These are phyloP conservation scores for Talaromyces nanjingensis DNA, from an alignment of 495 filamentous ascomycete genomes.

Conservation along the genomic window DNA sequence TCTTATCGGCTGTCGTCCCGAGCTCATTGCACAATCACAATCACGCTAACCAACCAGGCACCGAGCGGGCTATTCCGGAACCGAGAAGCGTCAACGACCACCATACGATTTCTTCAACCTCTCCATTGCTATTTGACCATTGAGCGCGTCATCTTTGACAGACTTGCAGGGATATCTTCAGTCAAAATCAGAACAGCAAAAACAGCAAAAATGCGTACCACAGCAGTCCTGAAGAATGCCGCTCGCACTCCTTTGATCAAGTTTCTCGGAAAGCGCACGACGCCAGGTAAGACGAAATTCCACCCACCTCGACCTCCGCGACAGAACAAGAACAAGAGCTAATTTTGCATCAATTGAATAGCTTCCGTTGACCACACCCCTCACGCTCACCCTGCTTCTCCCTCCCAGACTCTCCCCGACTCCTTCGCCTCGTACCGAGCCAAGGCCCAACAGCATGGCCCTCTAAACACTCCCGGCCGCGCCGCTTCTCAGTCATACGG, in stretches of 20 bases:
- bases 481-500: conserved; percentile 35
- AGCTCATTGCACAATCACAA: conserved; percentile 4
- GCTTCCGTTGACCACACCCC: conserved; percentile 66
- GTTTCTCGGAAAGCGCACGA: conserved; percentile 82
- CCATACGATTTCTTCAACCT: not conserved
- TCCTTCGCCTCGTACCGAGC: conserved; percentile 88
- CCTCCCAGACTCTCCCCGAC: conserved; percentile 51
- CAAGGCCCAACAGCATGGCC: conserved; percentile 91
- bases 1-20: conserved; percentile 2
- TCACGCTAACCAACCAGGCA: conserved; percentile 4
- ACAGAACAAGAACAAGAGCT: not conserved
- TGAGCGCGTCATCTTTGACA: not conserved
- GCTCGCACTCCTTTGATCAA: conserved; percentile 77
- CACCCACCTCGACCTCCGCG: not conserved
- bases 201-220: conserved; percentile 53
- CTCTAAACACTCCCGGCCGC: conserved; percentile 51
- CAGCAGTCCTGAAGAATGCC: conserved; percentile 59
- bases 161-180: not conserved
- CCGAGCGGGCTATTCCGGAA: conserved; percentile 9
- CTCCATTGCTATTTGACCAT: not conserved
- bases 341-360: conserved; percentile 23
- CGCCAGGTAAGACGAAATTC: conserved; percentile 57
- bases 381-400: conserved; percentile 57
- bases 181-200: not conserved
- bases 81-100: not conserved